Evolutionary conservation across 2,329 filamentous ascomycete species (phyloP).

Genomic region (Nectriaceae sp.): DNA sequence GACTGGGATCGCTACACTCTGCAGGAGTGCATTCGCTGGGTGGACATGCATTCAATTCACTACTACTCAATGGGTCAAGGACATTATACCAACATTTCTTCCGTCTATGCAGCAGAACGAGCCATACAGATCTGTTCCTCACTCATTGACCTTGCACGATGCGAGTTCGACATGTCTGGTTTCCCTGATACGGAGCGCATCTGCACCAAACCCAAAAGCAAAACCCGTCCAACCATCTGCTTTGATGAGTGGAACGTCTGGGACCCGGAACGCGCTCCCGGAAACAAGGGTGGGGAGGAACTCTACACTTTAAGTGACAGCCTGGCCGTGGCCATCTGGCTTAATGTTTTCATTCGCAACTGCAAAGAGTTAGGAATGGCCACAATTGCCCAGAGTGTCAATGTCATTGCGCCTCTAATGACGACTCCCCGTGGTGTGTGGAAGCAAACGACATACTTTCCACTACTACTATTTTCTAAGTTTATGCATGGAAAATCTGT

Average conservation of each 20-base stretch:
- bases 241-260: conserved; percentile 86
- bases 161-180: conserved; percentile 14
- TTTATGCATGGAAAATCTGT: conserved; percentile 71
- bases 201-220: conserved; percentile 59
- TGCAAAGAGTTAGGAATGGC: conserved; percentile 71
- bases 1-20: conserved; percentile 66
- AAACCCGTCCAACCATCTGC: conserved; percentile 64
- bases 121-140: conserved; percentile 68
- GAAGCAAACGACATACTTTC: conserved; percentile 76
- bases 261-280: conserved; percentile 70
- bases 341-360: conserved; percentile 75
- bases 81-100: conserved; percentile 78
- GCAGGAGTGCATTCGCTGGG: conserved; percentile 31
- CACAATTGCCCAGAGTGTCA: conserved; percentile 74
- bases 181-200: conserved; percentile 57
- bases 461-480: conserved; percentile 55
- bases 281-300: conserved; percentile 72
- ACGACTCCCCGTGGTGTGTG: conserved; percentile 62
- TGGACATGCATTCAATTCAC: conserved; percentile 65
- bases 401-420: conserved; percentile 76
- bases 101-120: conserved; percentile 66
- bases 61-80: conserved; percentile 64
- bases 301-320: conserved; percentile 72
- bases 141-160: conserved; percentile 58
- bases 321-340: conserved; percentile 69